Percentiles rank a stretch among this genome's conserved stretches.
Evolutionary conservation across 305 asterid genomes (phyloP).

Genomic region (Coffea humblotiana): DNA sequence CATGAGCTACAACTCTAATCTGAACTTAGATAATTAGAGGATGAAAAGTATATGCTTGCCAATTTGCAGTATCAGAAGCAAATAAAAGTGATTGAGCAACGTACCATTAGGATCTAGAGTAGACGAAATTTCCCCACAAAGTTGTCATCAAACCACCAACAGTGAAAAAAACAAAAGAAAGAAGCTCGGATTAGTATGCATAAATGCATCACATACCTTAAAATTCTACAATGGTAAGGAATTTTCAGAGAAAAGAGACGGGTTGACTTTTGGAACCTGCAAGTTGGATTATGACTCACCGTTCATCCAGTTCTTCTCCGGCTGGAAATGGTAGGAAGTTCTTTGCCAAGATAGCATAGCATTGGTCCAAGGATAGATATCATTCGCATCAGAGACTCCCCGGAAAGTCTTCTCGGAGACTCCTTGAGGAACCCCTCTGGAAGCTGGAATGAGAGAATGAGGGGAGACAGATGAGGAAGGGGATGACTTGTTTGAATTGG

Average conservation of each 20-base stretch:
- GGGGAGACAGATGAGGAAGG: constrained; percentile 16
- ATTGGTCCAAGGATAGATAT: constrained; percentile 52
- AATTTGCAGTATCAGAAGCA: background rate
- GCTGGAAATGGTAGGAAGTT: constrained; percentile 72
- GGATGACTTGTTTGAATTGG: constrained; percentile 5
- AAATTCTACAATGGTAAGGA: background rate
- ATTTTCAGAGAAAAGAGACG: background rate
- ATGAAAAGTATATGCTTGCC: background rate
- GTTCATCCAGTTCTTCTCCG: constrained; percentile 67
- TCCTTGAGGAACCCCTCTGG: constrained; percentile 61
- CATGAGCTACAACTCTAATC: too few relatives aligned
- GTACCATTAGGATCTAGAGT: constrained; percentile 72
- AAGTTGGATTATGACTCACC: constrained; percentile 32
- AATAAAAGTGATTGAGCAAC: constrained; percentile 16
- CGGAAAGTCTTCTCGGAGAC: constrained; percentile 70
- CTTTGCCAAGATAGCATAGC: constrained; percentile 72
- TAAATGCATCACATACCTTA: background rate
- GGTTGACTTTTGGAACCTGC: background rate
- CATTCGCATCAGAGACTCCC: constrained; percentile 29
- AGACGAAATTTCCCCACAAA: constrained; percentile 26
- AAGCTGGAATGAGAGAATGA: constrained; percentile 23
- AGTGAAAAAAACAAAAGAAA: background rate
- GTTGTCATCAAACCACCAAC: constrained; percentile 13
- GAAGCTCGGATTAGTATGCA: constrained; percentile 19
- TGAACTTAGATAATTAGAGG: too few relatives aligned